A percentile compares a stretch with the other conserved stretches of the same genome.
These are phyloP conservation scores for Pichia ethanolica DNA, from an alignment of 805 yeast genomes.

Conservation along the genomic window DNA sequence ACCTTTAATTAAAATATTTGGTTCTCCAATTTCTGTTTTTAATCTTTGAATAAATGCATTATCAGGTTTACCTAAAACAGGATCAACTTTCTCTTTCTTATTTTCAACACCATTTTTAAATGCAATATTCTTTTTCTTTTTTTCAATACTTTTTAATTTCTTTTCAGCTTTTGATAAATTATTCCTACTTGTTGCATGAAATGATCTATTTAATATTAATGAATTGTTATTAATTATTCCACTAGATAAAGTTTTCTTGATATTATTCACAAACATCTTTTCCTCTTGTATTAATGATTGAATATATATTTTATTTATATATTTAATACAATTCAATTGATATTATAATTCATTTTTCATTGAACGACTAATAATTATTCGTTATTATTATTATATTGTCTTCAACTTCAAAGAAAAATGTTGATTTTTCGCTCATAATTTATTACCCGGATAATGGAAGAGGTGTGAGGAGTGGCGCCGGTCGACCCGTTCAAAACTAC, in stretches of 20 bases:
- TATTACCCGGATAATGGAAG: background rate
- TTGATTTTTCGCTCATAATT: background rate
- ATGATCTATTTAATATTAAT: background rate
- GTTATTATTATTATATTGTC: no score
- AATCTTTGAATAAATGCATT: constrained; percentile 66
- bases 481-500: background rate
- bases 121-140: constrained; percentile 26
- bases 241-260: background rate
- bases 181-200: constrained; percentile 3
- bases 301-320: no score
- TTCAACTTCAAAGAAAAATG: background rate
- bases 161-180: constrained; percentile 11
- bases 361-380: no score
- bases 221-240: background rate
- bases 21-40: constrained; percentile 58
- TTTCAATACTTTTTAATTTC: constrained; percentile 14
- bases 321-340: no score
- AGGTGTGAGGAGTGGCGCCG: background rate
- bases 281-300: background rate
- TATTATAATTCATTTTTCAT: no score
- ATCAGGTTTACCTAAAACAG: constrained; percentile 68
- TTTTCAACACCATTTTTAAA: constrained; percentile 13
- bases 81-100: constrained; percentile 50
- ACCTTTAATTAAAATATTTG: constrained; percentile 53
- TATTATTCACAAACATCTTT: background rate